Base-by-base conservation (phyloP, 768 basidiomycete genomes). In the Pilatotrama ljubarskyi region DNA sequence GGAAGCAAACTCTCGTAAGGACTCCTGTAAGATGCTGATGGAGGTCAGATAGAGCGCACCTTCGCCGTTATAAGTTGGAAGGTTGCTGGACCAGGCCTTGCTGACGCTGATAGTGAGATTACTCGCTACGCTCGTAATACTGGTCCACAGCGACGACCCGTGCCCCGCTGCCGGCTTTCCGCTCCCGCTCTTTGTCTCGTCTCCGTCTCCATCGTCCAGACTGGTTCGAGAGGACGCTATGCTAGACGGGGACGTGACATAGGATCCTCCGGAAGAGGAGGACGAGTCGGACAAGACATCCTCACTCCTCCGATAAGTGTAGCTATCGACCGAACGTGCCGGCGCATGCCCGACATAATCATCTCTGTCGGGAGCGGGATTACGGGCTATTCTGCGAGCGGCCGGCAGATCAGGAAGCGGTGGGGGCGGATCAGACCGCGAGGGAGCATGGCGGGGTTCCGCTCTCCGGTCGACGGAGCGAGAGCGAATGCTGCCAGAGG, bases 41-140 rank as follows among this genome's bases (percentile, higher is more conserved):
- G 17, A n/a, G 6, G 52, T 14, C 32, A 41, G 15, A 14, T 24
- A 14, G 37, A 32, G 47, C 60, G 61, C 62, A 79, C 82, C 79
- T 80, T 82, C 82, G 24, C 80, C 82, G 36, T 74, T 67, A 52
- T 69, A 70, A 17, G 74, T 70, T 18, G 69, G 63, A 18, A 83
- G 68, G 48, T 79, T 81, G 10, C 74, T 61, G 25, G 80, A 73
- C 82, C 83, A 84, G 24, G 84, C 83, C 66, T 82, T 81, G 68
- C 78, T 79, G 3, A 87, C 82, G 66, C 77, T 84, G 51, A 85
- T 76, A 1, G 81, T 84, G 22, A 88, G 72, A 4, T 71, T 76
- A 59, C 75, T 79, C n/a, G 84, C 76, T 9, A 87, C 81, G 37
- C 79, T 78, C 58, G 75, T 78, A 26, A 63, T 25, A 18, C 36